Conservation (phyloP, 306 rosid genomes). For the Mimosa bimucronata region DNA sequence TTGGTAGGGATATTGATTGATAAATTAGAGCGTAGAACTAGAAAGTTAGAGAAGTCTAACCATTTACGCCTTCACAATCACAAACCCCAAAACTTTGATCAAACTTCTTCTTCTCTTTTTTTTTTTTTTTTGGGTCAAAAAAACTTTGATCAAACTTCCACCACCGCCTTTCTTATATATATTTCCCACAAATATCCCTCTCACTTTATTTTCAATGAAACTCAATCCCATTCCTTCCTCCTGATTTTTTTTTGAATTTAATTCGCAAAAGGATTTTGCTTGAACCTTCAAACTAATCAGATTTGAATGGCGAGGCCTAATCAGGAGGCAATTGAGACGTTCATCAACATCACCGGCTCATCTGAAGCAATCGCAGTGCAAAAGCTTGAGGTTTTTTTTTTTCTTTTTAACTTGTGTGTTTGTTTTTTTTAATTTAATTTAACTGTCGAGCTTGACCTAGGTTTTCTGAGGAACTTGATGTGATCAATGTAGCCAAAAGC, state of each 20-base stretch:
- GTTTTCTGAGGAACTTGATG: constrained; percentile 12
- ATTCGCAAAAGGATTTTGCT: background rate
- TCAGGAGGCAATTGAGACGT: constrained; percentile 80
- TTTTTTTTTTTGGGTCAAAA: background rate
- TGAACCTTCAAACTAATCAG: constrained; percentile 21
- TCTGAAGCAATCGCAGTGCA: constrained; percentile 68
- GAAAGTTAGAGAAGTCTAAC: constrained; percentile 1
- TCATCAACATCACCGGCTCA: constrained; percentile 76
- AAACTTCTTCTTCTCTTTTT: constrained; percentile 2
- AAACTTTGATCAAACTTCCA: background rate
- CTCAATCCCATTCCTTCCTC: background rate
- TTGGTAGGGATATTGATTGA: too few species aligned
- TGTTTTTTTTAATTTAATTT: background rate
- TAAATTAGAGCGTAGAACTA: background rate
- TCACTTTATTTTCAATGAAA: constrained; percentile 5
- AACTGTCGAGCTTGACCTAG: background rate
- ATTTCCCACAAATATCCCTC: constrained; percentile 24
- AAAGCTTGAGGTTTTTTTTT: constrained; percentile 57
- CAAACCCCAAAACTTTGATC: background rate
- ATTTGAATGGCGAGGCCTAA: constrained; percentile 80
- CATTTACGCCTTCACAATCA: constrained; percentile 4
- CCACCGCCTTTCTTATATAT: background rate
- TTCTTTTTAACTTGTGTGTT: too few species aligned
- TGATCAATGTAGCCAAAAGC: background rate
- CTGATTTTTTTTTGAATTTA: background rate